Evolutionary conservation across 1,284 basidiomycete species (phyloP), one percentile per base, ranked within the genome.

Genomic region (Leccinum variabile): DNA sequence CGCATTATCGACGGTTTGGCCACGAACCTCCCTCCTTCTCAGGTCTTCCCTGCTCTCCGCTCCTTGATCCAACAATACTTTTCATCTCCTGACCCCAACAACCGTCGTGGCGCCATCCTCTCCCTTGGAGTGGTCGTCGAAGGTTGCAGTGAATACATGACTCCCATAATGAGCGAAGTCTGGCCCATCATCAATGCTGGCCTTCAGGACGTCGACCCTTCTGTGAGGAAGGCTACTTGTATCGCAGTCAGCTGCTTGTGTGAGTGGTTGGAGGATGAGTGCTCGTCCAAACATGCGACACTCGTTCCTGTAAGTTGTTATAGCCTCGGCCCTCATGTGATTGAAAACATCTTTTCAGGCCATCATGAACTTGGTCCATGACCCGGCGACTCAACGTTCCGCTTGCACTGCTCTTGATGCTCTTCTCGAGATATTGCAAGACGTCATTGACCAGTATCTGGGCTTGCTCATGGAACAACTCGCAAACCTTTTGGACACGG

Each of bases 131-230:
- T 99, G 56, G 88, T 90, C 56, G 95, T 99, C 63, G 97, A 99
- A 77, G 97, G 97, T 28, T 98, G 97, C 82, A 95, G 93, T 77
- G 95, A 99, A 80, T 99, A 84, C 80, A 98, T 99, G 84, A 94
- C 94, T 37, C 95, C 97, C 6, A 86, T 96, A 71, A 94, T 99
- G 84, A 80, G 80, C 69, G 85, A 94, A 70, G 89, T 99, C 54
- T 99, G 97, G 97, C 95, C 96, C 1, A 84, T 97, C 65, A 90
- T 99, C 69, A 94, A 98, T 76, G 83, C 87, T 57, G 96, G 97
- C 68, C 86, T 99, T 56, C 85, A 84, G 63, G 97, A 99, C 74
- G 75, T 78, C 44, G 94, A 98, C 72, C 82, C 91, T 16, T 84
- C 87, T 35, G 97, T 99, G 56, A 86, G 97, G 72, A 97, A 97